Base-by-base conservation (phyloP, 2,329 filamentous ascomycete genomes). In the Coniochaeta ligniaria region DNA sequence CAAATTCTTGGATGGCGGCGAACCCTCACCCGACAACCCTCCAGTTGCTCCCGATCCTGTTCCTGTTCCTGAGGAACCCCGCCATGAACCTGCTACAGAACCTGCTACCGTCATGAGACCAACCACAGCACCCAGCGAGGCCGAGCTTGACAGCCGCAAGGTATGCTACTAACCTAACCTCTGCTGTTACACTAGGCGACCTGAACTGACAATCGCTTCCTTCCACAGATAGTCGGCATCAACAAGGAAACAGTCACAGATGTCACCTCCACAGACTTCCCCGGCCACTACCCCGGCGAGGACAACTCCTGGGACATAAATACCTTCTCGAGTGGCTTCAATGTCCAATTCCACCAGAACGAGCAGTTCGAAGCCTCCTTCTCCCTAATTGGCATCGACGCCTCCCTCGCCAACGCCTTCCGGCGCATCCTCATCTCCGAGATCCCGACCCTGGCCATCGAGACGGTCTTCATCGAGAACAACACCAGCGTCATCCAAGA, bases 401-500 rank as follows among this genome's bases (percentile, higher is more conserved):
- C 95, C 70, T 88, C 92, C 60, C 87, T 99, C 72, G 92, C 95
- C 71, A 99, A 99, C 74, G 95, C 96, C 71, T 96, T 98, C 80
- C 92, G 95, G 63, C 92, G 95, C 69, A 98, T 98, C 69, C 83
- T 98, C 69, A 89, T 99, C 74, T 85, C 94, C 67, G 96, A 99
- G 79, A 90, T 99, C 59, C 92, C 94, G 20, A 95, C 92, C 2
- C 83, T 99, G 54, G 95, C 96, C 66, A 93, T 99, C 70, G 95
- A 99, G 80, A 88, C 87, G 64, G 91, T 96, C 72, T 99, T 90
- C 77, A 87, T 98, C 65, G 85, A 91, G 73, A 96, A 97, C 80
- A 99, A 99, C 80, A 98, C 94, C 58, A 96, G 92, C 6, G 92
- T 99, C 38, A 95, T 99, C 70, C 94, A 98, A 74, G 95, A 99